Evolutionary conservation across 179 eudicot genomes (phyloP), one percentile per base, ranked within the genome.

Genomic region (Carnegiea gigantea): DNA sequence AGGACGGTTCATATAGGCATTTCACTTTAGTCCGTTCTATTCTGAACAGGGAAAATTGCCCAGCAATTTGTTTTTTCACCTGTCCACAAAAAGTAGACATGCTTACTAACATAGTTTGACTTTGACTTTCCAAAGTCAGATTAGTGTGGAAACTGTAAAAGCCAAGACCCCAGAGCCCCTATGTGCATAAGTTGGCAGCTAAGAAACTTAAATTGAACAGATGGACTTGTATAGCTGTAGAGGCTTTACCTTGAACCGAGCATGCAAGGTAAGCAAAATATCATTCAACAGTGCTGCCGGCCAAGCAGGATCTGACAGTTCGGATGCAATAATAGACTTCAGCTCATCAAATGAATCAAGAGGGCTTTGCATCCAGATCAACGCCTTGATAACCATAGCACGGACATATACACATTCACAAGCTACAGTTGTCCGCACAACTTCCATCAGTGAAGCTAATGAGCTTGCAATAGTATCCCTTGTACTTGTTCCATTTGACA

Each of bases 301-400:
- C 99, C 99, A 97, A 51, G 98, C 89, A 80, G 99, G 98, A 92
- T 97, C 99, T 76, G 99, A 95, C 68, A 97, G 92, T 89, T 95
- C 99, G 23, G 98, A 93, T 46, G 97, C 99, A 84, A 93, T 95
- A 73, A 95, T 93, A 33, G 95, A 95, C 84, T 92, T 92, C 67
- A 95, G 84, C 86, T 95, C 99, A 88, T 93, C 99, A 88, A 97
- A 93, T 36, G 93, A 86, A 85, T 97, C 98, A 81, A 90, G 85
- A 74, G 99, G 98, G 83, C 99, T 97, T 90, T 97, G 99, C 99
- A 97, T 97, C 99, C 99, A 96, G 86, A 96, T 94, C 83, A 96
- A 84, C 46, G 98, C 99, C 83, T 96, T 96, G 77, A 96, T 95
- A 64, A 96, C 98, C 99, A 92, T 92, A 46, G 98, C 99, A 76